phyloP scores from a whole-genome alignment of 257 asterid genomes.

The Solanum lycopersicoides region DNA sequence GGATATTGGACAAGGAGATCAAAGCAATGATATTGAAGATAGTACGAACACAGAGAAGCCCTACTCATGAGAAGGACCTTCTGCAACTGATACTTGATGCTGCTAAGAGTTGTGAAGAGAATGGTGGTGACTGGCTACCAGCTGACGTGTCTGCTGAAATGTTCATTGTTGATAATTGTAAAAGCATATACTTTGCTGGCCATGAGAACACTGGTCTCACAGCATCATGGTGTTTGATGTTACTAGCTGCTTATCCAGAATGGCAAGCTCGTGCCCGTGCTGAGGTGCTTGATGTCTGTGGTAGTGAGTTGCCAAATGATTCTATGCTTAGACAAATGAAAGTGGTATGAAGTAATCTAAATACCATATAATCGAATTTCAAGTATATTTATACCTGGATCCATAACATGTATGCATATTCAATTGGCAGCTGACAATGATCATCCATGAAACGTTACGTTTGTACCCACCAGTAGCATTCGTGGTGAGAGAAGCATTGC shows the following conservation, averaged over 20 bases:
- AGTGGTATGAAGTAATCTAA: conserved; percentile 23
- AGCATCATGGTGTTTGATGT: conserved; percentile 78
- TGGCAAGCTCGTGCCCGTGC: conserved; percentile 73
- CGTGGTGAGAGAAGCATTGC: conserved; percentile 52
- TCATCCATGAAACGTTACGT: conserved; percentile 60
- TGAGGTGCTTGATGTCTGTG: conserved; percentile 54
- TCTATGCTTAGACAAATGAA: conserved; percentile 56
- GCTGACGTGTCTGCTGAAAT: conserved; percentile 23
- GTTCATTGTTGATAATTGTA: conserved; percentile 63
- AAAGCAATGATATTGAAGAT: conserved; percentile 37
- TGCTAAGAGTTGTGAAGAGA: conserved; percentile 34
- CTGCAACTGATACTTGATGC: conserved; percentile 46
- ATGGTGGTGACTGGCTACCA: conserved; percentile 14
- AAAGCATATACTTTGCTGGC: conserved; percentile 68
- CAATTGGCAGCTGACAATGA: conserved; percentile 40
- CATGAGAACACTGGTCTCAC: conserved; percentile 55
- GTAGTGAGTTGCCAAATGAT: conserved; percentile 31
- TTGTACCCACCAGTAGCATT: conserved; percentile 65
- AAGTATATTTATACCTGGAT: neutral
- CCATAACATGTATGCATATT: neutral
- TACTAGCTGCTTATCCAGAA: conserved; percentile 53
- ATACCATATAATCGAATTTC: neutral
- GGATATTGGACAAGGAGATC: conserved; percentile 54
- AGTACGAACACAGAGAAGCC: conserved; percentile 23
- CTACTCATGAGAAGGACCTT: conserved; percentile 35